Evolutionary conservation across 495 filamentous ascomycete species (phyloP), one percentile per base, ranked within the genome.

Genomic region (Neurospora intermedia): DNA sequence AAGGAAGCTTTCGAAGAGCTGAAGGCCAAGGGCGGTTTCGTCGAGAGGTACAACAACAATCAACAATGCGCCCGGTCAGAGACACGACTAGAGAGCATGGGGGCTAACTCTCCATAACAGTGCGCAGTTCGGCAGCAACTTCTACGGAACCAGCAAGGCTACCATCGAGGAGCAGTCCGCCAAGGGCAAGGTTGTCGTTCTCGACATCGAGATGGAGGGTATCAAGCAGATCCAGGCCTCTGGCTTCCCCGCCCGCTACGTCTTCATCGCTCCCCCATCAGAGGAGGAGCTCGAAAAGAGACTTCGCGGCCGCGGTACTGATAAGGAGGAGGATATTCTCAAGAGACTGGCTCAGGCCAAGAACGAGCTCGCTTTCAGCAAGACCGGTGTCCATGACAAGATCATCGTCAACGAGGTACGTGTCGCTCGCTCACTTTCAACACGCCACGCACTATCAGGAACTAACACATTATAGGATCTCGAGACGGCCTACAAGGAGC

Each of bases 171-270:
- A 93, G 73, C 89, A 96, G 74, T 86, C 87, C 7, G 87, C 87
- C 74, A 87, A 90, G 81, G 91, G 91, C 31, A 84, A 84, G 77
- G 85, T 88, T 5, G 91, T 91, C 71, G 87, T 93, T 39, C 82
- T 94, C 74, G 91, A 99, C 81, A 99, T 98, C 80, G 96, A 98
- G 86, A 95, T 97, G 91, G 94, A 97, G 91, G 96, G 95, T 40
- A 94, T 98, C 69, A 98, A 98, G 83, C 96, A 98, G 84, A 93
- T 99, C 73, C 93, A 93, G 79, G 87, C 87, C 16, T 89, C 91
- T 69, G 84, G 89, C 79, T 86, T 96, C 76, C 85, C 89, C 73
- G 92, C 95, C 15, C 90, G 94, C 41, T 97, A 92, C 80, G 80
- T 97, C 71, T 98, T 98, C 80, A 85, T 98, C 72, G 87, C 91